phyloP scores from a whole-genome alignment of 2,329 filamentous ascomycete species.

The Aspergillus bombycis region DNA sequence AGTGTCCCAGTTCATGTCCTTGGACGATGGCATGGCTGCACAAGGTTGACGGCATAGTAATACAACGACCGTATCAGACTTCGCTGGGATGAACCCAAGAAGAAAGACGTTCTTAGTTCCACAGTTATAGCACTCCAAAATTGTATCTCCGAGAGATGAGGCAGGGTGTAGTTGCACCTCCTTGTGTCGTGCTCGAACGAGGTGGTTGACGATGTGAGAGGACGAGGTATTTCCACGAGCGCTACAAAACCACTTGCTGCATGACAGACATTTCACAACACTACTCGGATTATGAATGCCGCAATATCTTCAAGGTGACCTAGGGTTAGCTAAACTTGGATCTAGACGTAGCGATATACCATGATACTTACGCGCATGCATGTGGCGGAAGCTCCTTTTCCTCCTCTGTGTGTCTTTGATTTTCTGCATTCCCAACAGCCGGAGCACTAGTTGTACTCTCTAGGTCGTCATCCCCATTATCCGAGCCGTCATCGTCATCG shows the following conservation, averaged over 20 bases:
- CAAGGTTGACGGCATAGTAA: slow-evolving; percentile 95
- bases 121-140: slow-evolving; percentile 98
- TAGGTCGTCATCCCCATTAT: slow-evolving; percentile 79
- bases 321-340: slow-evolving; percentile 12
- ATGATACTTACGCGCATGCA: slow-evolving; percentile 81
- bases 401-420: slow-evolving; percentile 65
- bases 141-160: slow-evolving; percentile 91
- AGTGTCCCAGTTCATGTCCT: slow-evolving; percentile 99
- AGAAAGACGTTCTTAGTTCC: slow-evolving; percentile 99
- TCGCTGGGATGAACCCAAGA: slow-evolving; percentile 95
- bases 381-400: slow-evolving; percentile 90
- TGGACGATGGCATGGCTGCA: slow-evolving; percentile 89
- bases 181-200: slow-evolving; percentile 96
- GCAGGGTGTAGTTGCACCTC: slow-evolving; percentile 95
- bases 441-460: slow-evolving; percentile 79
- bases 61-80: slow-evolving; percentile 97
- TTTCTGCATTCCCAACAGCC: slow-evolving; percentile 72
- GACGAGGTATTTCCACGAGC: slow-evolving; percentile 94
- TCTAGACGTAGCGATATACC: slow-evolving; percentile 19
- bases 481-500: slow-evolving; percentile 87
- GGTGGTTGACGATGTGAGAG: slow-evolving; percentile 96
- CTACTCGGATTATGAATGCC: slow-evolving; percentile 94
- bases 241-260: slow-evolving; percentile 99
- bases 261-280: slow-evolving; percentile 93
- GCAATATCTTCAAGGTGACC: slow-evolving; percentile 69